phyloP scores from a whole-genome alignment of 208 protist genomes.

The Leishmania tarentolae region DNA sequence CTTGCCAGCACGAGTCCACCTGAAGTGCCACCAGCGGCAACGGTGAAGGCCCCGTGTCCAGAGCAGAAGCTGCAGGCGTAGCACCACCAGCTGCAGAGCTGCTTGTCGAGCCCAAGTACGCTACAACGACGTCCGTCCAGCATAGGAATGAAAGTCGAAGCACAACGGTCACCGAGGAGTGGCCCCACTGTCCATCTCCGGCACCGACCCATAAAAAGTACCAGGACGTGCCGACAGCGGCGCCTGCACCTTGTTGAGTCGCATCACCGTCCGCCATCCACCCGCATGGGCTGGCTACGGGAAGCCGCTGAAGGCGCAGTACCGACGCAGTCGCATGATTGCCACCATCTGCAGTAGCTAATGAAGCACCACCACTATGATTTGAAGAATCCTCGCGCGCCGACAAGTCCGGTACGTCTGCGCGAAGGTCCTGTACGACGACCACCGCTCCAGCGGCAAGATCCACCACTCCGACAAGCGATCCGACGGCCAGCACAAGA shows the following conservation, averaged over 20 bases:
- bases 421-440: constrained; percentile 16
- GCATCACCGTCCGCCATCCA: constrained; percentile 2
- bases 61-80: not conserved
- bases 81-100: not conserved
- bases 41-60: constrained; percentile 4
- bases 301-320: constrained; percentile 12
- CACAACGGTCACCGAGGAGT: not conserved
- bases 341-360: not conserved
- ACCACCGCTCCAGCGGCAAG: constrained; percentile 13
- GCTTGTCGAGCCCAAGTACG: not conserved
- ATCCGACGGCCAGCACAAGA: constrained; percentile 16
- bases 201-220: constrained; percentile 7
- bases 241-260: not conserved
- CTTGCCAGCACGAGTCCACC: constrained; percentile 7
- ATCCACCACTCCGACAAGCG: constrained; percentile 17
- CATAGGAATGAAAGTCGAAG: constrained; percentile 3
- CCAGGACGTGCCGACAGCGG: constrained; percentile 6
- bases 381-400: not conserved
- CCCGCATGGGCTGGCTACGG: constrained; percentile 3
- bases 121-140: constrained; percentile 1
- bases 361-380: not conserved
- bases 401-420: not conserved
- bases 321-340: not conserved
- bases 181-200: not conserved
- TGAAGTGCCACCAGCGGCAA: not conserved